These are phyloP conservation scores for Rhizophagus clarus DNA, from an alignment of 192 early-diverging fungal genomes.

Conservation along the genomic window DNA sequence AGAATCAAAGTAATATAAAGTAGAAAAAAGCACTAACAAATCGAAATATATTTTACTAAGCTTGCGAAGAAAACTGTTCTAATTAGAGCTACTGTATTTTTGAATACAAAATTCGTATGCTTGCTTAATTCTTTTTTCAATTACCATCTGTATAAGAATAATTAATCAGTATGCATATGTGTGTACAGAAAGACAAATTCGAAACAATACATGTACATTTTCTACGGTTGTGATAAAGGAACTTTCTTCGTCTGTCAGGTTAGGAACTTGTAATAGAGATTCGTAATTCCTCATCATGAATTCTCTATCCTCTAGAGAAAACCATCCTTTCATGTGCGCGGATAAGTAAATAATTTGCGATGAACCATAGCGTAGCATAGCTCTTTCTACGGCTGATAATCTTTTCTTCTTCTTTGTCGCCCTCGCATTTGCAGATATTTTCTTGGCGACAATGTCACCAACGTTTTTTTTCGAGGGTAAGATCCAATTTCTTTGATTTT, in stretches of 20 bases:
- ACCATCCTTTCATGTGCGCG: constrained; percentile 28
- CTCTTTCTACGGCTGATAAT: constrained; percentile 17
- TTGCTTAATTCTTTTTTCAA: constrained; percentile 8
- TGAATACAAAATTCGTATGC: constrained; percentile 23
- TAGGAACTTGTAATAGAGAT: constrained; percentile 25
- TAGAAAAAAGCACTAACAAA: constrained; percentile 27
- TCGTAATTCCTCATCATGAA: constrained; percentile 24
- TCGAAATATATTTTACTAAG: constrained; percentile 29
- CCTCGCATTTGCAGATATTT: constrained; percentile 1
- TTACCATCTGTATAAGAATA: constrained; percentile 14
- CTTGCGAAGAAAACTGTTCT: constrained; percentile 25
- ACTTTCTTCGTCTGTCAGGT: constrained; percentile 13
- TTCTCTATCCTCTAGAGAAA: constrained; percentile 18
- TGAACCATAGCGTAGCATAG: constrained; percentile 15
- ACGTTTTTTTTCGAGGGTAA: constrained; percentile 23
- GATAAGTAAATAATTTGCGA: constrained; percentile 27
- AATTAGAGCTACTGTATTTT: constrained; percentile 3
- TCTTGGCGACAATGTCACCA: constrained; percentile 1
- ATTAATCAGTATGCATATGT: not conserved
- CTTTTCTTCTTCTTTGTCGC: constrained; percentile 23
- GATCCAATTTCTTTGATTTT: not conserved
- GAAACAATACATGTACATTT: constrained; percentile 22
- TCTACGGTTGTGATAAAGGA: constrained; percentile 14
- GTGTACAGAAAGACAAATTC: constrained; percentile 1
- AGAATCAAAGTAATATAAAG: too few species aligned